Percentiles rank a stretch among this genome's conserved stretches.
phyloP scores from a whole-genome alignment of 768 basidiomycete genomes.

The Amanita jacksonii region DNA sequence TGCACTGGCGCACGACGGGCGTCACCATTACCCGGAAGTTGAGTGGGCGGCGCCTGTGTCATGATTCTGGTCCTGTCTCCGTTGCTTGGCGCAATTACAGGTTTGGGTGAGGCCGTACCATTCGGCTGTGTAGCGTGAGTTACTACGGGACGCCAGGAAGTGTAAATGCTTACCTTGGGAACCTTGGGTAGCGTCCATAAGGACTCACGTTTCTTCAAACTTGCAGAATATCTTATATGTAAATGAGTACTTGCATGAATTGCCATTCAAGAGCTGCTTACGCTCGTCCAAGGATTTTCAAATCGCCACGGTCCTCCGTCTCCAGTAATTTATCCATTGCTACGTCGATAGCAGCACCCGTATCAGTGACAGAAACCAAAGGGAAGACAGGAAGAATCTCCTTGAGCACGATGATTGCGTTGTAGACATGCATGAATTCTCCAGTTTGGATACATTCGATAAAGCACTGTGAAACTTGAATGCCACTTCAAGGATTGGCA shows the following conservation, averaged over 20 bases:
- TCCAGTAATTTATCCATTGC: constrained; percentile 61
- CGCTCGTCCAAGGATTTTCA: constrained; percentile 75
- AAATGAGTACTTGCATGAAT: constrained; percentile 6
- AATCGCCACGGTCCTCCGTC: constrained; percentile 73
- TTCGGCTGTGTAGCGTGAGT: constrained; percentile 15
- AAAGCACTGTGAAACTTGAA: constrained; percentile 45
- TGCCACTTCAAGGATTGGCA: not conserved
- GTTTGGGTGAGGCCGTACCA: constrained; percentile 23
- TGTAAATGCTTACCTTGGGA: constrained; percentile 17
- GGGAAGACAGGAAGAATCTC: constrained; percentile 90
- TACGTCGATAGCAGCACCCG: constrained; percentile 44
- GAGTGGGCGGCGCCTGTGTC: not conserved
- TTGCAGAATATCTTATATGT: constrained; percentile 68
- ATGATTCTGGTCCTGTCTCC: constrained; percentile 8
- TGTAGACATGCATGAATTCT: constrained; percentile 97
- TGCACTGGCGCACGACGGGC: constrained; percentile 26
- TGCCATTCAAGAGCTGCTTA: constrained; percentile 25
- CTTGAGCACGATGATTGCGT: constrained; percentile 88
- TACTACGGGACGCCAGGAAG: not conserved
- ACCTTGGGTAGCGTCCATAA: constrained; percentile 35
- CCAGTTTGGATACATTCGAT: constrained; percentile 73
- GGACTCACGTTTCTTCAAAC: constrained; percentile 63
- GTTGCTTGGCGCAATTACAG: constrained; percentile 17
- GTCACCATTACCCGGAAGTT: constrained; percentile 16
- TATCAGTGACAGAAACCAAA: constrained; percentile 44